Percentiles rank a stretch among this genome's conserved stretches.
phyloP scores from a whole-genome alignment of 306 rosid species.

The Bauhinia variegata region DNA sequence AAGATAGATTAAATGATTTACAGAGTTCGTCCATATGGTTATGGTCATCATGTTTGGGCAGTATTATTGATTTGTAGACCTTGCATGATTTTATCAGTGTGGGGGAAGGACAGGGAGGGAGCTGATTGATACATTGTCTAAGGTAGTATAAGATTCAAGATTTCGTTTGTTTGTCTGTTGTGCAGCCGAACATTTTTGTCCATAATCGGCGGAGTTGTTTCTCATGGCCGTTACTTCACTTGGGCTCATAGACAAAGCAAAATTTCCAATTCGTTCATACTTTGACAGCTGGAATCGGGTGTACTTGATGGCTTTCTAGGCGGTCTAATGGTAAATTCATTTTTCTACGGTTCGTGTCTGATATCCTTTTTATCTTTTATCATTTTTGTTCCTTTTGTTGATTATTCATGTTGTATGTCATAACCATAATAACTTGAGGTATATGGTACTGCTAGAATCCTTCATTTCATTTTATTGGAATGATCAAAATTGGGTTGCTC shows the following conservation, averaged over 20 bases:
- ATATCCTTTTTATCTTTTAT: slow-evolving; percentile 13
- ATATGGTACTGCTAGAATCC: neutral
- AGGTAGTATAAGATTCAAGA: too few species aligned
- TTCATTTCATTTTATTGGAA: neutral
- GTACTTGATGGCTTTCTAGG: slow-evolving; percentile 73
- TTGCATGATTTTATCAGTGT: slow-evolving; percentile 21
- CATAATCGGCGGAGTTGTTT: too few species aligned
- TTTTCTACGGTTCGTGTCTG: slow-evolving; percentile 6
- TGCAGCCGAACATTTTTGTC: too few species aligned
- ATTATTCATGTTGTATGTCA: neutral
- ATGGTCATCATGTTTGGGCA: slow-evolving; percentile 21
- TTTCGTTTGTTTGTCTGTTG: slow-evolving; percentile 4
- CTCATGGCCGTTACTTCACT: slow-evolving; percentile 71
- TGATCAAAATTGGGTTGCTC: neutral
- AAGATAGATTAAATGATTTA: slow-evolving; percentile 10
- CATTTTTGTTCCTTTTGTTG: neutral
- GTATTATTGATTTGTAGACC: neutral
- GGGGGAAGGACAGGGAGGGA: slow-evolving; percentile 2
- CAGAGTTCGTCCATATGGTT: slow-evolving; percentile 15
- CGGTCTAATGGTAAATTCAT: slow-evolving; percentile 68
- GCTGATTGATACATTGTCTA: neutral
- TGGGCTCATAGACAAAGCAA: slow-evolving; percentile 69
- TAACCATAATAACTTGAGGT: neutral
- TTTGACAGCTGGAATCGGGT: slow-evolving; percentile 75
- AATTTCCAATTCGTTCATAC: slow-evolving; percentile 64